These are phyloP conservation scores for Melanogaster broomeanus DNA, from an alignment of 768 basidiomycete species.

Conservation along the genomic window DNA sequence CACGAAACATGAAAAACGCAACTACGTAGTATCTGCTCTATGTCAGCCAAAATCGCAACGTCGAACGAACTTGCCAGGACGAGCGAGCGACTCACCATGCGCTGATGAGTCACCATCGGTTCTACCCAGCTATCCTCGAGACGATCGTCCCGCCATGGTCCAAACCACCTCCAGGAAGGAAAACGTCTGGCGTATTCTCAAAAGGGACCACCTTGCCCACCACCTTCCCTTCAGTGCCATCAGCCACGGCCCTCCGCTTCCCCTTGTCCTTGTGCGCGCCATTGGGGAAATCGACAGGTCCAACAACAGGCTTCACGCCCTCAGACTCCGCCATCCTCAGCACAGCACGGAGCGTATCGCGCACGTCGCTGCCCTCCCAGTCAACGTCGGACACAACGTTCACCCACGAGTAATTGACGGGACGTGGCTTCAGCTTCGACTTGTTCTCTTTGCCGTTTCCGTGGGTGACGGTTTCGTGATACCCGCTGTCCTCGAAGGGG, in stretches of 20 bases:
- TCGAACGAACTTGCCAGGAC: not conserved
- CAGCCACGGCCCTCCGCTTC: slow-evolving; percentile 21
- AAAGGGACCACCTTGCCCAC: slow-evolving; percentile 35
- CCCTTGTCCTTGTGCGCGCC: slow-evolving; percentile 24
- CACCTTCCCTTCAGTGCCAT: slow-evolving; percentile 16
- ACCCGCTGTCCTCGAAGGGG: slow-evolving; percentile 26
- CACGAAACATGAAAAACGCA: not conserved
- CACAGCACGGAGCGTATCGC: slow-evolving; percentile 48
- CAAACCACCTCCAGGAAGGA: slow-evolving; percentile 28
- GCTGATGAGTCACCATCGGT: too few species aligned
- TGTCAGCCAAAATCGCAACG: too few species aligned
- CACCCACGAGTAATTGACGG: slow-evolving; percentile 82
- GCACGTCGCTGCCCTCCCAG: slow-evolving; percentile 77
- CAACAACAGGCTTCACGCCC: slow-evolving; percentile 29
- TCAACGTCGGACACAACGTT: slow-evolving; percentile 79
- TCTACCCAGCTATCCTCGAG: slow-evolving; percentile 33
- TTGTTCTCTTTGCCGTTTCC: slow-evolving; percentile 29
- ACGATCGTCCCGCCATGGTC: slow-evolving; percentile 37
- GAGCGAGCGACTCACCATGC: too few species aligned
- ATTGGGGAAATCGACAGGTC: slow-evolving; percentile 21
- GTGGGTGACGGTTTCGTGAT: slow-evolving; percentile 20
- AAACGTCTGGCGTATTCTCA: slow-evolving; percentile 34
- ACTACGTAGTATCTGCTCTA: too few species aligned
- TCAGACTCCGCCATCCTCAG: slow-evolving; percentile 38
- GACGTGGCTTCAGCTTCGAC: slow-evolving; percentile 35